Evolutionary conservation across 202 grass and related monocot species (phyloP).

Genomic region (Bolboschoenoplectus hybrid): DNA sequence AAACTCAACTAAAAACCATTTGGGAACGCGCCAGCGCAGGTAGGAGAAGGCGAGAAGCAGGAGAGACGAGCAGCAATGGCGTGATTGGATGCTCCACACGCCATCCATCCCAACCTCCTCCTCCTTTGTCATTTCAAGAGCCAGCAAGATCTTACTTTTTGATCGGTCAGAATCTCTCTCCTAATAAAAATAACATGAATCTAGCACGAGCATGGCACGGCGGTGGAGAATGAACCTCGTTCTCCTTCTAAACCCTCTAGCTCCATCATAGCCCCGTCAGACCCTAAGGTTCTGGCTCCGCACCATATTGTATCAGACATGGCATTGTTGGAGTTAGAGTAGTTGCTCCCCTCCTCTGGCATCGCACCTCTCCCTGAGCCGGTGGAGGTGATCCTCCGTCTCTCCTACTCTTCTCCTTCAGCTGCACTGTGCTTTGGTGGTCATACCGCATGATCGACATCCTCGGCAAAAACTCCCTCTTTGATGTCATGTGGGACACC

Average conservation of each 20-base stretch:
- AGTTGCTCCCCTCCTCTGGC: constrained; percentile 50
- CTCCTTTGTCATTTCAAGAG: neutral
- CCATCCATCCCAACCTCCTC: neutral
- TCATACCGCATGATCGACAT: constrained; percentile 34
- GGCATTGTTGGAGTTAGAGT: constrained; percentile 52
- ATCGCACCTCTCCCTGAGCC: constrained; percentile 50
- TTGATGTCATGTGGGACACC: constrained; percentile 83
- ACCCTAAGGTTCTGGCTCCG: constrained; percentile 44
- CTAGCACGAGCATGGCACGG: neutral
- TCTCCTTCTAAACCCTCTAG: neutral
- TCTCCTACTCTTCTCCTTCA: constrained; percentile 56
- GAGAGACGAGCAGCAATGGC: constrained; percentile 1
- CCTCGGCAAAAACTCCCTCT: constrained; percentile 69
- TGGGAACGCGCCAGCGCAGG: neutral
- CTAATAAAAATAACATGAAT: neutral
- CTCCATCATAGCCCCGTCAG: neutral
- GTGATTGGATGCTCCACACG: neutral
- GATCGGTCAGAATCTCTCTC: neutral
- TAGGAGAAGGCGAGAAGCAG: neutral
- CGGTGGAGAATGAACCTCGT: neutral
- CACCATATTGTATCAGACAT: constrained; percentile 39
- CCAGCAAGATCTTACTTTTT: neutral
- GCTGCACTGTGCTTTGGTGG: constrained; percentile 21
- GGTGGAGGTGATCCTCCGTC: constrained; percentile 59
- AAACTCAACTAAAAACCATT: neutral